Base-by-base conservation (phyloP, 805 yeast genomes). In the Metschnikowia continentalis region DNA sequence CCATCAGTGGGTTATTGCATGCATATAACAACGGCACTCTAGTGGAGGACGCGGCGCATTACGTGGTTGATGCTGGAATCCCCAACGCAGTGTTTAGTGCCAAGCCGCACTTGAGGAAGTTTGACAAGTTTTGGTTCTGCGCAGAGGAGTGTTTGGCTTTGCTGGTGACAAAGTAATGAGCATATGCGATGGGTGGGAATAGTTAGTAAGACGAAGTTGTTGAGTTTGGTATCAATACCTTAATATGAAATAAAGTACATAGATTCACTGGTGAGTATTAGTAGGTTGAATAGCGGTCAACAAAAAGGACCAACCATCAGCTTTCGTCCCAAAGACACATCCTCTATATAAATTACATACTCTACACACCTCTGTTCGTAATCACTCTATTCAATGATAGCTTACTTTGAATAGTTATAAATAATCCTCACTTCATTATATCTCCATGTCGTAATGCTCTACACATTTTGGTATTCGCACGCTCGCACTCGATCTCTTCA, bases 21-120 rank as follows among this genome's bases (percentile, higher is more conserved):
- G 82, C 86, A 2, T 83, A 84, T 66, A 76, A 78, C 42, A 79
- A 81, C 57, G 82, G 83, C 6, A 44, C 54, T 1, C 59, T 58
- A 30, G 63, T 66, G n/a, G 74, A 65, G 35, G 77, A 82, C 20
- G 70, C 79, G 59, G 61, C 67, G 7, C 88, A 86, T 57, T 82
- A 79, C 53, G 69, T 86, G 53, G 75, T 86, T 14, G 96, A 88
- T 59, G 73, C 82, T 51, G 94, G 94, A 11, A 73, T 84, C 11
- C 94, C 95, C 2, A 74, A 72, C 62, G 76, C 71, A 60, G 81
- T 79, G 40, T 84, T 71, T 56, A 62, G 59, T 46, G 58, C 61
- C 54, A 72, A 71, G 57, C 64, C 71, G 2, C 70, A 68, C 51
- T 65, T 77, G 60, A 61, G 78, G 40, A 72, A 71, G 61, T 74